A percentile compares a stretch with the other conserved stretches of the same genome.
Conservation (phyloP, 371 early-diverging fungal species). For the Rhizomucor miehei region DNA sequence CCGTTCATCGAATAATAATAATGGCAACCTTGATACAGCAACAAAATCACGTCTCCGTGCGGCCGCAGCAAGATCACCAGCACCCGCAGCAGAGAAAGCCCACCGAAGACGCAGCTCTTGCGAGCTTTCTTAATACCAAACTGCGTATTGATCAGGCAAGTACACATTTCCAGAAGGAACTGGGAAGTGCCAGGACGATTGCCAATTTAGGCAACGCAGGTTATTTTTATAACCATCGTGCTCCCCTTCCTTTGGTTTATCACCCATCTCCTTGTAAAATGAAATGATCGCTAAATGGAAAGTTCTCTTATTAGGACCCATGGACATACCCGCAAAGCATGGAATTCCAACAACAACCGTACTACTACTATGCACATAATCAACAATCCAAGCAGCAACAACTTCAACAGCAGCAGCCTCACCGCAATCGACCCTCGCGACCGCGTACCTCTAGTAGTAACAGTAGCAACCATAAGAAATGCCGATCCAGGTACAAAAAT, state of each 20-base stretch:
- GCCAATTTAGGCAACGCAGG: slow-evolving; percentile 10
- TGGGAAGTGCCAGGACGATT: slow-evolving; percentile 5
- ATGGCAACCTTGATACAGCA: slow-evolving; percentile 19
- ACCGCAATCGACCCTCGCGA: slow-evolving; percentile 9
- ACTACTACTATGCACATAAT: not conserved
- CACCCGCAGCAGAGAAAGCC: slow-evolving; percentile 1
- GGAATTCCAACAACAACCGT: not conserved
- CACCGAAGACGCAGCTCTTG: slow-evolving; percentile 19
- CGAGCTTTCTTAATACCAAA: slow-evolving; percentile 20
- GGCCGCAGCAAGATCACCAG: not conserved
- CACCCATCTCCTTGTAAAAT: slow-evolving; percentile 10
- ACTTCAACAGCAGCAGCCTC: slow-evolving; percentile 14
- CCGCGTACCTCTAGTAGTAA: slow-evolving; percentile 21
- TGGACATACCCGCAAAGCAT: slow-evolving; percentile 17
- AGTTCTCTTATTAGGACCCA: slow-evolving; percentile 12
- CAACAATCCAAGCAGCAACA: slow-evolving; percentile 9
- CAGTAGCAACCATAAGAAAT: slow-evolving; percentile 2
- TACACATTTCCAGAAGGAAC: slow-evolving; percentile 8
- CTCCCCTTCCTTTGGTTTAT: slow-evolving; percentile 16
- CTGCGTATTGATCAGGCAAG: slow-evolving; percentile 25
- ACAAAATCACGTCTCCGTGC: slow-evolving; percentile 2
- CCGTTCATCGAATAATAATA: not conserved
- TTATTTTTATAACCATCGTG: slow-evolving; percentile 14
- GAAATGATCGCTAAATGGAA: not conserved
- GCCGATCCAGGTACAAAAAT: slow-evolving; percentile 26